Conservation (phyloP, 2,329 filamentous ascomycete species). For the Knufia petricola region DNA sequence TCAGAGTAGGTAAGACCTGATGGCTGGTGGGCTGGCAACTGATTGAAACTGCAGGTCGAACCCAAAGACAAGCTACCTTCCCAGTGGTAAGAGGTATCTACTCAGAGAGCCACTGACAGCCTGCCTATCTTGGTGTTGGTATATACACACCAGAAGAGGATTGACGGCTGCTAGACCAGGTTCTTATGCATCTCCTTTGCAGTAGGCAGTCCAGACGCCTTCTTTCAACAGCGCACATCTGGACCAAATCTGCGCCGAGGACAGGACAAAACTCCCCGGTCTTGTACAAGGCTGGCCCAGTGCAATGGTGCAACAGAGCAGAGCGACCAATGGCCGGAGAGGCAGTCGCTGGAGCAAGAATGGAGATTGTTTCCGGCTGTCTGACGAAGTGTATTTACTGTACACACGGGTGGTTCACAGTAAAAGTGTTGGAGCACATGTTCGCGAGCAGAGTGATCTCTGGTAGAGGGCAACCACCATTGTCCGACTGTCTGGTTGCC, state of each 20-base stretch:
- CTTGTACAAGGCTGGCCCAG: neutral
- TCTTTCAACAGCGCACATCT: neutral
- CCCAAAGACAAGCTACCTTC: neutral
- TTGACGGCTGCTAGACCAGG: neutral
- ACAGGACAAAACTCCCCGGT: neutral
- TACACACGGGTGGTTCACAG: neutral
- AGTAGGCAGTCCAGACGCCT: neutral
- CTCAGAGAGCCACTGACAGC: neutral
- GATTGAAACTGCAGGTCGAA: neutral
- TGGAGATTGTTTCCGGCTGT: neutral
- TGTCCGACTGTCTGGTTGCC: no score
- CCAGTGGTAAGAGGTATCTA: neutral
- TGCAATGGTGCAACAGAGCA: neutral
- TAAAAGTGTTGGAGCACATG: no score
- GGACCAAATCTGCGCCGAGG: neutral
- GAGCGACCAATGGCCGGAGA: neutral
- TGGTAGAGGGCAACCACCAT: no score
- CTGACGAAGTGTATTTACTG: neutral
- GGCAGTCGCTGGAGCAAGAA: neutral
- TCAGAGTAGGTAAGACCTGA: neutral
- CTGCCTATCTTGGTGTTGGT: neutral
- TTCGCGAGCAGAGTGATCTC: no score
- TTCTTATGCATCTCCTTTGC: slow-evolving; percentile 4
- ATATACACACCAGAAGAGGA: neutral
- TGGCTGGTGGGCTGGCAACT: neutral